Percentiles rank a stretch among this genome's conserved stretches.
Conservation (phyloP, 2,329 filamentous ascomycete genomes). For the Aspergillus sp. region DNA sequence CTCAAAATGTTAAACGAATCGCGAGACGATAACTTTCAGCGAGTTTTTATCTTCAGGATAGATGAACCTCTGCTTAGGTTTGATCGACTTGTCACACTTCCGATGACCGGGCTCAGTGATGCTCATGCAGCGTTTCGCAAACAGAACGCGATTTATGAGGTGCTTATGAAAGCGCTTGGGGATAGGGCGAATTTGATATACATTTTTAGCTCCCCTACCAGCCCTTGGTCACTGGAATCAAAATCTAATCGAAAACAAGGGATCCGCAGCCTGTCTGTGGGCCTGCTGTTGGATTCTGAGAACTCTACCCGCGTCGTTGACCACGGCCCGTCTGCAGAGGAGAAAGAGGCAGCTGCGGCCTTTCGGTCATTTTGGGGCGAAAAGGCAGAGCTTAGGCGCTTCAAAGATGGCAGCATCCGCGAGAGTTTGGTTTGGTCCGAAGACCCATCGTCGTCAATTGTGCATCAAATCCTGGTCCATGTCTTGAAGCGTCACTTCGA, state of each 20-base stretch:
- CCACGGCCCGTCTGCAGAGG: conserved; percentile 82
- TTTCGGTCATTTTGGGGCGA: conserved; percentile 96
- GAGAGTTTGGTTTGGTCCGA: conserved; percentile 88
- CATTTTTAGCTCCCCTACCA: conserved; percentile 50
- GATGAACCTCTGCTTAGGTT: conserved; percentile 58
- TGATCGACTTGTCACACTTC: conserved; percentile 55
- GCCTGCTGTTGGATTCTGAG: conserved; percentile 72
- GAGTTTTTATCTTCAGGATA: conserved; percentile 73
- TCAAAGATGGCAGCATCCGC: conserved; percentile 91
- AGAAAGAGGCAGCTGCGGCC: conserved; percentile 76
- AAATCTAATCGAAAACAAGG: conserved; percentile 35
- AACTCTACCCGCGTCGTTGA: conserved; percentile 80
- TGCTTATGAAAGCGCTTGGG: conserved; percentile 72
- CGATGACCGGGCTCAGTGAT: conserved; percentile 30
- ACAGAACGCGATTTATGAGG: conserved; percentile 58
- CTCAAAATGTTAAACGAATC: conserved; percentile 75
- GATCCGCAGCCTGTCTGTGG: conserved; percentile 59
- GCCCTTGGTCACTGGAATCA: conserved; percentile 55
- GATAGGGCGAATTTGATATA: conserved; percentile 74
- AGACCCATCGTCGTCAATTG: conserved; percentile 65
- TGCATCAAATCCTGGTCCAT: conserved; percentile 79
- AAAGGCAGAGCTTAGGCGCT: conserved; percentile 88
- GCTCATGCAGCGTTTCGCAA: conserved; percentile 35
- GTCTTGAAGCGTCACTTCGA: conserved; percentile 72
- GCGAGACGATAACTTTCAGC: conserved; percentile 77